These are phyloP conservation scores for Paramecium biaurelia DNA, from an alignment of 73 alveolate species.

Conservation along the genomic window DNA sequence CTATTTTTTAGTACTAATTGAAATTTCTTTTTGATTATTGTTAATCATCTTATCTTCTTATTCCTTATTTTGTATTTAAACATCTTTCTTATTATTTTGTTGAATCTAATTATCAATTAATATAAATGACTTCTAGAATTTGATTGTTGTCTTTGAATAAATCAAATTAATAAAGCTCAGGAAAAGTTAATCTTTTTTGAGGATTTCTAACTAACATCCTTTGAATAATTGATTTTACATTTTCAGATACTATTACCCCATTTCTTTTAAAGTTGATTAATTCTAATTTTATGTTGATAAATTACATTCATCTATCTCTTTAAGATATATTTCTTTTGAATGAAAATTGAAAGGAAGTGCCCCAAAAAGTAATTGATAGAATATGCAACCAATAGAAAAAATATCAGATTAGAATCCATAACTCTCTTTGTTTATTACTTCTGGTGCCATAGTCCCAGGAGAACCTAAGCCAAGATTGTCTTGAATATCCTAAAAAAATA, in stretches of 20 bases:
- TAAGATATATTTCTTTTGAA: neutral
- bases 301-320: neutral
- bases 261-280: neutral
- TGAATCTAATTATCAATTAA: neutral
- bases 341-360: neutral
- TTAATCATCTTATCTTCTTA: no score
- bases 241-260: neutral
- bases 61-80: no score
- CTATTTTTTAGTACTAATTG: no score
- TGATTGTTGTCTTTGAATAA: neutral
- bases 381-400: neutral
- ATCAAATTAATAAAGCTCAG: neutral
- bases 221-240: neutral
- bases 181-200: neutral
- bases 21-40: no score
- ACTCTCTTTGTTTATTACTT: neutral
- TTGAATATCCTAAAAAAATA: neutral
- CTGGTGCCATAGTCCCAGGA: constrained; percentile 17
- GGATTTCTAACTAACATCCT: neutral
- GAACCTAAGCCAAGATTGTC: neutral
- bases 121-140: no score
- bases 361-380: constrained; percentile 21
- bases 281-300: neutral
- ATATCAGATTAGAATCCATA: constrained; percentile 1
- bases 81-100: no score